Conservation (phyloP, 106 monocot genomes). For the Narthecium ossifragum region DNA sequence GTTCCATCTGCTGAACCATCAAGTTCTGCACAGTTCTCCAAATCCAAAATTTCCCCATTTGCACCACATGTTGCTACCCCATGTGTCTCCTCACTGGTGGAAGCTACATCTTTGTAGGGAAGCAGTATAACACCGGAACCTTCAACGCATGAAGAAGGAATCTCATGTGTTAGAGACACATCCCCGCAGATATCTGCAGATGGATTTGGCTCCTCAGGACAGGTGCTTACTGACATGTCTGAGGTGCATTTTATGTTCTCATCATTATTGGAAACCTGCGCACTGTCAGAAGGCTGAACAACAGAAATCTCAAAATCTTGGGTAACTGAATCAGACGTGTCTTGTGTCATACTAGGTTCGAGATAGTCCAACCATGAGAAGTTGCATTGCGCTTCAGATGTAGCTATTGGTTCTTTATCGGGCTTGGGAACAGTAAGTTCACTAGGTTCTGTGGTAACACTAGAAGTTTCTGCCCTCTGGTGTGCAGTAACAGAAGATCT, state of each 20-base stretch:
- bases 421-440: conserved; percentile 8
- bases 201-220: conserved; percentile 12
- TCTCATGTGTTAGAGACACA: conserved; percentile 10
- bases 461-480: conserved; percentile 8
- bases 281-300: conserved; percentile 15
- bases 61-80: conserved; percentile 17
- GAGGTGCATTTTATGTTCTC: conserved; percentile 1
- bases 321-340: conserved; percentile 13
- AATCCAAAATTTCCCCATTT: conserved; percentile 12
- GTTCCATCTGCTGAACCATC: conserved; percentile 4
- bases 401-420: conserved; percentile 3
- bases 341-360: conserved; percentile 8
- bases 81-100: conserved; percentile 15
- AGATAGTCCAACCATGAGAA: conserved; percentile 55
- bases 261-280: conserved; percentile 15
- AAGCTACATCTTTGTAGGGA: conserved; percentile 34
- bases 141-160: conserved; percentile 15
- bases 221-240: not conserved
- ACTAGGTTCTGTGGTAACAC: conserved; percentile 15
- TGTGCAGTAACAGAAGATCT: conserved; percentile 6
- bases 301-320: conserved; percentile 12
- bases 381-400: conserved; percentile 1
- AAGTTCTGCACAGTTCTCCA: too few species aligned
- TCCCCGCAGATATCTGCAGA: conserved; percentile 33
- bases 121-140: conserved; percentile 28